phyloP scores from a whole-genome alignment of 495 filamentous ascomycete species.

The Tuber calosporum region DNA sequence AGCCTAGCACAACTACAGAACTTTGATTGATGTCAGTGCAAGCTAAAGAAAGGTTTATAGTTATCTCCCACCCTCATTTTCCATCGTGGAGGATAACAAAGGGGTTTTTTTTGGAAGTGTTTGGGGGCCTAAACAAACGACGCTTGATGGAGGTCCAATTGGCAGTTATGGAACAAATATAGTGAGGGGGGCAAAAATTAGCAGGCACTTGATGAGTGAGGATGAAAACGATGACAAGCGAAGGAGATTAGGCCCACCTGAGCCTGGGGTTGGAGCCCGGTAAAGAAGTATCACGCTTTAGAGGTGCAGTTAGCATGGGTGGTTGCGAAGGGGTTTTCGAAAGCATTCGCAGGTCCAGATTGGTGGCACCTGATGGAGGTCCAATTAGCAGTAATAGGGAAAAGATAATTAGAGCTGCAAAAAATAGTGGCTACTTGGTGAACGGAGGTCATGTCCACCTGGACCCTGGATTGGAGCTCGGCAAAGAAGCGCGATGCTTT shows the following conservation, averaged over 20 bases:
- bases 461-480: too few relatives aligned
- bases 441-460: too few relatives aligned
- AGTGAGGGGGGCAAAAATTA: conserved; percentile 17
- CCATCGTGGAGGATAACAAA: conserved; percentile 12
- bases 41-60: conserved; percentile 7
- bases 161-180: background rate
- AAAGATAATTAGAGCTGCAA: too few relatives aligned
- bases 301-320: background rate
- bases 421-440: too few relatives aligned
- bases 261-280: conserved; percentile 20
- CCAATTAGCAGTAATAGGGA: too few relatives aligned
- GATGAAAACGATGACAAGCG: conserved; percentile 15
- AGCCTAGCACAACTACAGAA: conserved; percentile 9
- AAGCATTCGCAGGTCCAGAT: too few relatives aligned
- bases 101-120: conserved; percentile 20
- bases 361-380: too few relatives aligned
- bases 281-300: conserved; percentile 36
- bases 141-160: conserved; percentile 16
- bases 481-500: too few relatives aligned
- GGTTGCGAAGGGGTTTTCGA: too few relatives aligned
- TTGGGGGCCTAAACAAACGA: conserved; percentile 18
- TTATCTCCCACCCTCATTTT: conserved; percentile 16
- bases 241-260: conserved; percentile 16
- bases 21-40: background rate
- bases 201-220: conserved; percentile 7